Evolutionary conservation across 2,329 filamentous ascomycete genomes (phyloP).

Genomic region (Aspergillus sp.): DNA sequence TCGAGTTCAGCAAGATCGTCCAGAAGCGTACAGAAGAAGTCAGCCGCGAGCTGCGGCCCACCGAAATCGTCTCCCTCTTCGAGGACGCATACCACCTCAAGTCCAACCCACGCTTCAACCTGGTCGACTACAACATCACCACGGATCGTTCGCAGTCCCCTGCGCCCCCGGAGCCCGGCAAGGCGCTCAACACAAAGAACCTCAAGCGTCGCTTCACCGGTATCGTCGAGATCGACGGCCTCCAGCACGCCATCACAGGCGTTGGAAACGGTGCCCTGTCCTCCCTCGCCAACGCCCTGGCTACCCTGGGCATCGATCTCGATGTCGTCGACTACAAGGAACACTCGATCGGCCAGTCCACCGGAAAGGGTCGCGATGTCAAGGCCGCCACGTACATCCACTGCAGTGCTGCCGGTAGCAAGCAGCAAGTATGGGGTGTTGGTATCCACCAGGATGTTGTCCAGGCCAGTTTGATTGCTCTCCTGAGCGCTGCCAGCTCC

Average conservation of each 20-base stretch:
- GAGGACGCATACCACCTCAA: conserved; percentile 83
- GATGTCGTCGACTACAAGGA: conserved; percentile 96
- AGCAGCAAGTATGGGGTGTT: conserved; percentile 49
- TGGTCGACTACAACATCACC: conserved; percentile 89
- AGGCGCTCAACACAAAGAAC: conserved; percentile 74
- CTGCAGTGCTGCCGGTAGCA: conserved; percentile 68
- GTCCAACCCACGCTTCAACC: conserved; percentile 77
- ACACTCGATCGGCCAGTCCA: conserved; percentile 82
- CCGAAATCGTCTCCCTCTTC: conserved; percentile 85
- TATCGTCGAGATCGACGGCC: conserved; percentile 76
- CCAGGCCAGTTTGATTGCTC: conserved; percentile 80
- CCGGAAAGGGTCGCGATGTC: conserved; percentile 75
- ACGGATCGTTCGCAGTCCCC: conserved; percentile 79
- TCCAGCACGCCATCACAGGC: conserved; percentile 75
- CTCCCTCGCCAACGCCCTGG: conserved; percentile 78
- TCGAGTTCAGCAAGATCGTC: conserved; percentile 86
- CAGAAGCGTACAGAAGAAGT: conserved; percentile 77
- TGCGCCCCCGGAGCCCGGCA: conserved; percentile 64
- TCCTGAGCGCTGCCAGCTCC: conserved; percentile 81
- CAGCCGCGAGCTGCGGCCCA: conserved; percentile 78
- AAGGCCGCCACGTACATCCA: conserved; percentile 97
- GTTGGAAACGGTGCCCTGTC: conserved; percentile 89
- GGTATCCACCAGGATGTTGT: conserved; percentile 86
- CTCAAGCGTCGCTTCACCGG: conserved; percentile 81
- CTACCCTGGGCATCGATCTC: conserved; percentile 75